Percentiles rank a stretch among this genome's conserved stretches.
Conservation (phyloP, 179 eudicot genomes). For the Heliamphora pulchella region DNA sequence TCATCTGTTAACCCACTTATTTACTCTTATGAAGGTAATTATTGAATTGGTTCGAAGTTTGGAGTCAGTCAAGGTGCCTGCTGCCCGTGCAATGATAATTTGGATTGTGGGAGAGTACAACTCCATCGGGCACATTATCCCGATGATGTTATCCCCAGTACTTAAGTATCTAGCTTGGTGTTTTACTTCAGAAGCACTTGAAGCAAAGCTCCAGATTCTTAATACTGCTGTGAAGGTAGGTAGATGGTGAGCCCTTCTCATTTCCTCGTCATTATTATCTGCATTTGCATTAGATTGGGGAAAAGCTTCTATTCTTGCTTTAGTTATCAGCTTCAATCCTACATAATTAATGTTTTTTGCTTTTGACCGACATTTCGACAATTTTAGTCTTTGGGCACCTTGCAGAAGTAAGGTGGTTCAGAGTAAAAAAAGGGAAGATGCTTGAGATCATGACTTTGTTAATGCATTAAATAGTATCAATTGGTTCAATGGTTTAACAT, state of each 20-base stretch:
- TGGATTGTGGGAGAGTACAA: slow-evolving; percentile 91
- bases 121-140: slow-evolving; percentile 54
- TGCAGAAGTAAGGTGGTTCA: slow-evolving; percentile 8
- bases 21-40: slow-evolving; percentile 50
- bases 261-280: not conserved
- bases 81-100: slow-evolving; percentile 73
- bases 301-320: not conserved
- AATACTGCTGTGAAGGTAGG: slow-evolving; percentile 78
- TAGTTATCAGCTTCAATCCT: not conserved
- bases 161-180: slow-evolving; percentile 68
- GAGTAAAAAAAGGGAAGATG: not conserved
- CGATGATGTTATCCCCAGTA: slow-evolving; percentile 53
- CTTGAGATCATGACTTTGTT: not conserved
- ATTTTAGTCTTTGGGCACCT: not conserved
- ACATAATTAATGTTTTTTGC: not conserved
- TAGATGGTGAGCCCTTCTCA: slow-evolving; percentile 16
- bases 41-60: slow-evolving; percentile 68
- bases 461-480: not conserved
- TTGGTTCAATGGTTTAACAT: no score
- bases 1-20: slow-evolving; percentile 12
- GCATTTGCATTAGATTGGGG: not conserved
- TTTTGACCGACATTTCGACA: not conserved
- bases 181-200: slow-evolving; percentile 69
- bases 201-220: slow-evolving; percentile 85
- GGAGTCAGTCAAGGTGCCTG: slow-evolving; percentile 75